Conservation (phyloP, 495 filamentous ascomycete genomes). For the Aspergillus hancockii region DNA sequence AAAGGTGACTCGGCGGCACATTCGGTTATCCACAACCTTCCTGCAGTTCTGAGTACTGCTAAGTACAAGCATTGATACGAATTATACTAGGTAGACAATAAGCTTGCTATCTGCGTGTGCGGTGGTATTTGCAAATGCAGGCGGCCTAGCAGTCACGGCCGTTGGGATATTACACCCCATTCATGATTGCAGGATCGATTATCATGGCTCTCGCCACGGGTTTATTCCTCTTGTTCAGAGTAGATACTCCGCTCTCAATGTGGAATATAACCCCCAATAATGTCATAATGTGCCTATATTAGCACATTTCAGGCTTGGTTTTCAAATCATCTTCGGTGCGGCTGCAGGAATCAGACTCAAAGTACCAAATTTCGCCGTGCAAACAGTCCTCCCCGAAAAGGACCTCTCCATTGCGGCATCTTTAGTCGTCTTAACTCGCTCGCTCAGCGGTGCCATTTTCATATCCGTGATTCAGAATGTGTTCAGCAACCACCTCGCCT, state of each 20-base stretch:
- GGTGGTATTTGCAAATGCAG: constrained; percentile 18
- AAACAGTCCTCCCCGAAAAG: constrained; percentile 55
- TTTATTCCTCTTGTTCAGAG: constrained; percentile 56
- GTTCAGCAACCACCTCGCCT: constrained; percentile 48
- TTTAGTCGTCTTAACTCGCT: constrained; percentile 56
- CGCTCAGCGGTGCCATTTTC: constrained; percentile 61
- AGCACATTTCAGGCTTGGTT: constrained; percentile 11
- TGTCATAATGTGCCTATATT: neutral
- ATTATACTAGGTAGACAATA: no score
- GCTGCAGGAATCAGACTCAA: constrained; percentile 59
- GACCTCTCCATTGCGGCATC: constrained; percentile 61
- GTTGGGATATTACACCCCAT: constrained; percentile 66
- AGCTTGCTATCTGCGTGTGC: no score
- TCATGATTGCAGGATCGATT: constrained; percentile 52
- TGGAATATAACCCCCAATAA: constrained; percentile 63
- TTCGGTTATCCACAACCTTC: constrained; percentile 45
- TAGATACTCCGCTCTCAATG: constrained; percentile 34
- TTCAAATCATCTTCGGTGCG: constrained; percentile 59
- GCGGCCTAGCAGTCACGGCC: constrained; percentile 45
- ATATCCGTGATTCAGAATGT: constrained; percentile 58
- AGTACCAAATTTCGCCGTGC: constrained; percentile 57
- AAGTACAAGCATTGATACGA: constrained; percentile 1
- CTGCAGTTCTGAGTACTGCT: constrained; percentile 19
- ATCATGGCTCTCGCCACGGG: constrained; percentile 59
- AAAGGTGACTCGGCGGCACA: constrained; percentile 56